A percentile compares a stretch with the other conserved stretches of the same genome.
phyloP scores from a whole-genome alignment of 2,329 filamentous ascomycete genomes.

The Hypoxylon sp. region DNA sequence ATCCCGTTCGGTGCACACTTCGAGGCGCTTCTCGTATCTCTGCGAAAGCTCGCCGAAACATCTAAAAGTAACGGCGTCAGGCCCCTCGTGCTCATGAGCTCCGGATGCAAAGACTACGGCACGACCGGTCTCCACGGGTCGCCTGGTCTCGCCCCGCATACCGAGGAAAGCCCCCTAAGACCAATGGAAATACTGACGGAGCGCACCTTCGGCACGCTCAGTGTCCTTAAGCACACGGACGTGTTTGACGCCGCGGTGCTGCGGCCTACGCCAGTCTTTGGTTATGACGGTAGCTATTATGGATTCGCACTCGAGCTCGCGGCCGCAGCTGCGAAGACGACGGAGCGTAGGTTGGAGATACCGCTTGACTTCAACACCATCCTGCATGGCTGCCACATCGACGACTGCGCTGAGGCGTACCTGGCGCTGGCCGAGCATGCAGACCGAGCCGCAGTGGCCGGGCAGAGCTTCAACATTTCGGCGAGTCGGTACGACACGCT shows the following conservation, averaged over 20 bases:
- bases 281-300: constrained; percentile 62
- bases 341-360: constrained; percentile 50
- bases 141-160: constrained; percentile 58
- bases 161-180: constrained; percentile 59
- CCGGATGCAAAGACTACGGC: constrained; percentile 67
- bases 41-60: constrained; percentile 54
- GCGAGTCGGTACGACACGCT: constrained; percentile 61
- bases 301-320: constrained; percentile 57
- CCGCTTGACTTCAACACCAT: constrained; percentile 57
- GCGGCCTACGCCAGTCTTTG: constrained; percentile 64
- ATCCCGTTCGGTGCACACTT: constrained; percentile 59
- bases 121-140: constrained; percentile 54
- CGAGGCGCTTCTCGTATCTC: constrained; percentile 54
- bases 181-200: constrained; percentile 48
- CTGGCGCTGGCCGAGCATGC: constrained; percentile 60
- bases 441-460: constrained; percentile 53
- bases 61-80: constrained; percentile 55
- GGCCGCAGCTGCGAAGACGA: constrained; percentile 42
- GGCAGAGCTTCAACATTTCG: constrained; percentile 64
- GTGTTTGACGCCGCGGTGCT: constrained; percentile 62
- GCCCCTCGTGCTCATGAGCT: constrained; percentile 62
- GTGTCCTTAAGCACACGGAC: constrained; percentile 57
- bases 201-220: constrained; percentile 54
- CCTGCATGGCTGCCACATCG: constrained; percentile 64
- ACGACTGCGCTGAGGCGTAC: constrained; percentile 66